phyloP scores from a whole-genome alignment of 2,329 filamentous ascomycete species.

The Pseudovirgaria hyperparasitica region DNA sequence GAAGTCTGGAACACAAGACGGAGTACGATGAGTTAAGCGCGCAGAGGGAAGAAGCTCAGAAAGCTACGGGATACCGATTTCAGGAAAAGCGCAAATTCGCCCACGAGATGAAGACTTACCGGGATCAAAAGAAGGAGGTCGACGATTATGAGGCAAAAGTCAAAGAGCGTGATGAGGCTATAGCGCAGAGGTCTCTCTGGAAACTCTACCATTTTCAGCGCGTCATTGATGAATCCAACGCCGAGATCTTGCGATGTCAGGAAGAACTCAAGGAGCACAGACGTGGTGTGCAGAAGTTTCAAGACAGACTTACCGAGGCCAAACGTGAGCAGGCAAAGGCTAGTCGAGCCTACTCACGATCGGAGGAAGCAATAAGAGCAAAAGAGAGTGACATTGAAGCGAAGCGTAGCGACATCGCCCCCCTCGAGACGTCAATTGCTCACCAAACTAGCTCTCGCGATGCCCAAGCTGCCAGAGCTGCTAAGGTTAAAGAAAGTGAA shows the following conservation, averaged over 20 bases:
- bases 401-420: slow-evolving; percentile 71
- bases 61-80: slow-evolving; percentile 80
- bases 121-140: slow-evolving; percentile 91
- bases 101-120: slow-evolving; percentile 93
- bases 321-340: slow-evolving; percentile 72
- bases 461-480: slow-evolving; percentile 54
- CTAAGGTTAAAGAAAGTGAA: slow-evolving; percentile 61
- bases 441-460: slow-evolving; percentile 57
- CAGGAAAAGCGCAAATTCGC: slow-evolving; percentile 88
- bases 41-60: slow-evolving; percentile 73
- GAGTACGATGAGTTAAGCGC: slow-evolving; percentile 87
- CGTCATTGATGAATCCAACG: slow-evolving; percentile 81
- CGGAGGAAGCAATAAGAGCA: slow-evolving; percentile 72
- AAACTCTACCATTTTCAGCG: slow-evolving; percentile 93
- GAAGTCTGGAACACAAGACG: slow-evolving; percentile 84
- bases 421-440: slow-evolving; percentile 82
- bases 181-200: slow-evolving; percentile 90
- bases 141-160: slow-evolving; percentile 87
- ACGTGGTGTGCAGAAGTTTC: slow-evolving; percentile 75
- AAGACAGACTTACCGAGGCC: slow-evolving; percentile 66
- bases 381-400: slow-evolving; percentile 84
- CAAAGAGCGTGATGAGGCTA: slow-evolving; percentile 78
- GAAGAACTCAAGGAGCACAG: slow-evolving; percentile 89
- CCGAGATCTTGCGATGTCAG: slow-evolving; percentile 83
- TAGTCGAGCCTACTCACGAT: slow-evolving; percentile 61